phyloP scores from a whole-genome alignment of 2,329 filamentous ascomycete species.

The Rhinocladiella similis region DNA sequence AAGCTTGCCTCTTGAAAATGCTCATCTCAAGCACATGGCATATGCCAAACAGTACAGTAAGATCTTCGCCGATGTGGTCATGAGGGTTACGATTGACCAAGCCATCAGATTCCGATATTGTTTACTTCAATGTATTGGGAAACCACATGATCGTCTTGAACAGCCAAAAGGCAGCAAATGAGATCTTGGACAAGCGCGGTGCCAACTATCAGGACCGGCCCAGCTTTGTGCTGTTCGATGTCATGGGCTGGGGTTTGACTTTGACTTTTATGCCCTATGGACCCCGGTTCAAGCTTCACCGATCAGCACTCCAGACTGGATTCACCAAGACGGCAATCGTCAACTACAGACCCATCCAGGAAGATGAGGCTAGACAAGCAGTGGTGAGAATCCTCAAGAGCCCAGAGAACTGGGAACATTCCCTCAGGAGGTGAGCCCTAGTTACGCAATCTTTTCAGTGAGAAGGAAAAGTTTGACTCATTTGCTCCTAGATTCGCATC shows the following conservation, averaged over 20 bases:
- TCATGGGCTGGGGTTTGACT: conserved; percentile 37
- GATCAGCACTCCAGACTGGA: conserved; percentile 44
- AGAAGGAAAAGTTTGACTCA: background rate
- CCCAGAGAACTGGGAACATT: conserved; percentile 35
- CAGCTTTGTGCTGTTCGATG: conserved; percentile 24
- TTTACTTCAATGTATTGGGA: conserved; percentile 33
- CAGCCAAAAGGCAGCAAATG: conserved; percentile 45
- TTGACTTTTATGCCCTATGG: conserved; percentile 51
- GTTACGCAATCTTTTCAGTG: background rate
- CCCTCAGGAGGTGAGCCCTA: conserved; percentile 24
- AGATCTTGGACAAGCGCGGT: conserved; percentile 48
- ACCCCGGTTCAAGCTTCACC: conserved; percentile 46
- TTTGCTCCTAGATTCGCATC: conserved; percentile 15
- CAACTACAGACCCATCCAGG: conserved; percentile 50
- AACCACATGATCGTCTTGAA: conserved; percentile 39
- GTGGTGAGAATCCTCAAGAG: conserved; percentile 40
- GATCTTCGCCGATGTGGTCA: too few species aligned
- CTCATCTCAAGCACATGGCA: conserved; percentile 6
- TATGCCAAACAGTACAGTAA: conserved; percentile 7
- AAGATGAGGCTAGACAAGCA: conserved; percentile 42
- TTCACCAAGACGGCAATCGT: conserved; percentile 45
- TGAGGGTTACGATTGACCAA: background rate
- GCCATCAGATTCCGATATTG: conserved; percentile 6
- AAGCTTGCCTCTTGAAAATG: conserved; percentile 2
- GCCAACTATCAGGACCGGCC: conserved; percentile 40